These are phyloP conservation scores for Colletotrichum filicis DNA, from an alignment of 2,329 filamentous ascomycete genomes.

Conservation along the genomic window DNA sequence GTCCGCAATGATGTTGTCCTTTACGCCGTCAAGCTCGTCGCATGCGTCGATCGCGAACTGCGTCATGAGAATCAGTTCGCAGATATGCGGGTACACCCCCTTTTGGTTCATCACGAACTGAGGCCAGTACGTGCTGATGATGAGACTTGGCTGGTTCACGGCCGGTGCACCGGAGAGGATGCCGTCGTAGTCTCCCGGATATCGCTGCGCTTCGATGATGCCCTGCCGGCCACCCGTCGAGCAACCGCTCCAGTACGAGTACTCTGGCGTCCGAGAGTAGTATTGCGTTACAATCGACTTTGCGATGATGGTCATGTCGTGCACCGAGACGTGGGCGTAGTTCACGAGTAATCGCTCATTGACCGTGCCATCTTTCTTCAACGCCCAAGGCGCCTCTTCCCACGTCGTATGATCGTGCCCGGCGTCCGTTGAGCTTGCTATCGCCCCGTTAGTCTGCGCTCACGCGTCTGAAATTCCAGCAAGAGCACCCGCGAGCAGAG, in stretches of 20 bases:
- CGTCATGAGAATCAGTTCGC: slow-evolving; percentile 45
- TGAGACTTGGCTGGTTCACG: slow-evolving; percentile 39
- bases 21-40: slow-evolving; percentile 32
- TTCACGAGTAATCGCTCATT: slow-evolving; percentile 26
- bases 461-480: background rate
- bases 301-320: slow-evolving; percentile 52
- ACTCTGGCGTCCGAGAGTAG: slow-evolving; percentile 55
- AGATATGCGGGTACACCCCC: slow-evolving; percentile 25
- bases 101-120: slow-evolving; percentile 34
- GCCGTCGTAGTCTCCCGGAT: slow-evolving; percentile 65
- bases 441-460: background rate
- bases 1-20: slow-evolving; percentile 29
- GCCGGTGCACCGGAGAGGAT: slow-evolving; percentile 60
- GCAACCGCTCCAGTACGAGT: slow-evolving; percentile 63
- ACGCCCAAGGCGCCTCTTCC: slow-evolving; percentile 37
- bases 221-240: slow-evolving; percentile 68
- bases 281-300: slow-evolving; percentile 60
- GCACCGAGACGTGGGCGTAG: slow-evolving; percentile 30
- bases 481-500: background rate
- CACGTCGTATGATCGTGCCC: slow-evolving; percentile 22
- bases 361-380: slow-evolving; percentile 29
- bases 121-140: slow-evolving; percentile 35
- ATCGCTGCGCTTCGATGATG: slow-evolving; percentile 61
- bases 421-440: slow-evolving; percentile 27
- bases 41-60: slow-evolving; percentile 36